Conservation (phyloP, 2,329 filamentous ascomycete species). For the Colletotrichum sidae region DNA sequence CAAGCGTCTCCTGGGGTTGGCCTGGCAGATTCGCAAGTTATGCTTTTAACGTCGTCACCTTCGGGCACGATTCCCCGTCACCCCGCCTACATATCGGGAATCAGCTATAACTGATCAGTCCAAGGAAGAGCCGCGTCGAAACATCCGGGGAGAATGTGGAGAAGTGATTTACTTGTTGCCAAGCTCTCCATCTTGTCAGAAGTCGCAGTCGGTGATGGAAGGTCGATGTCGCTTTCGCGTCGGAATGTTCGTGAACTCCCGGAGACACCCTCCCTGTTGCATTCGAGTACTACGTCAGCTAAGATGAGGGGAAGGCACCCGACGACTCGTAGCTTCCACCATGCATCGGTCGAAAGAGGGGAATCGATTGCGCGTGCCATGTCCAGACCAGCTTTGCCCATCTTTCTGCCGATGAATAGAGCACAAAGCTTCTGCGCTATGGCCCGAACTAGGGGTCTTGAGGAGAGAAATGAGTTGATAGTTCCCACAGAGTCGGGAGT, state of each 20-base stretch:
- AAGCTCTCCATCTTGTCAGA: background rate
- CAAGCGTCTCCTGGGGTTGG: too few species aligned
- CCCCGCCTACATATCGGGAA: too few species aligned
- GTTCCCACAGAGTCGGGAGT: conserved; percentile 10
- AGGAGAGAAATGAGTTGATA: background rate
- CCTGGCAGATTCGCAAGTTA: conserved; percentile 11
- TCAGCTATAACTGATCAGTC: background rate
- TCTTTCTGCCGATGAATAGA: background rate
- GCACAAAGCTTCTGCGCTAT: background rate
- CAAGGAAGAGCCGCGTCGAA: background rate
- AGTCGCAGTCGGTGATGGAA: background rate
- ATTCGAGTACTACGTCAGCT: conserved; percentile 6
- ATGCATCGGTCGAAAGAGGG: conserved; percentile 30
- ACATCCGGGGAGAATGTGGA: background rate
- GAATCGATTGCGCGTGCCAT: background rate
- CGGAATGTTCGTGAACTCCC: conserved; percentile 15
- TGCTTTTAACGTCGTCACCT: conserved; percentile 22
- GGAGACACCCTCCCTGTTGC: background rate
- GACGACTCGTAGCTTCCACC: conserved; percentile 10
- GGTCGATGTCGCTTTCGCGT: conserved; percentile 12
- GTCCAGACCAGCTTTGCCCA: conserved; percentile 10
- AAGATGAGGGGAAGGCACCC: background rate
- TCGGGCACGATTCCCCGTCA: background rate
- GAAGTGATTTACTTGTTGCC: background rate
- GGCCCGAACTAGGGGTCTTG: conserved; percentile 1